Conservation (phyloP, 345 rosid genomes). For the Arabis alpina region DNA sequence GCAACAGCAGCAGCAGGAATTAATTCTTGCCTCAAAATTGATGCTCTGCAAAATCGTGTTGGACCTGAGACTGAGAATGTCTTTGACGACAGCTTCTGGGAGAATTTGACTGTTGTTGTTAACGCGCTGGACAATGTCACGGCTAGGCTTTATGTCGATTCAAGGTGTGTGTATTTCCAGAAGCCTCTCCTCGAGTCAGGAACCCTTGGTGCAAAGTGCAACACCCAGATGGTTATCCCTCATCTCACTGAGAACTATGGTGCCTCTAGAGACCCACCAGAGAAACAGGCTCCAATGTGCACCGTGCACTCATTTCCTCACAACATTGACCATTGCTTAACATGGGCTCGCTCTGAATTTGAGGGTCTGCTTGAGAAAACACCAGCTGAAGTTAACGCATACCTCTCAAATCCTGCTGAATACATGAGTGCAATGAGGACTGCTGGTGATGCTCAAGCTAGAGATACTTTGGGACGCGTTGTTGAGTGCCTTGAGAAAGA, state of each 20-base stretch:
- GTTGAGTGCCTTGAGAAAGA: slow-evolving; percentile 85
- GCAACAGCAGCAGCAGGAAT: slow-evolving; percentile 68
- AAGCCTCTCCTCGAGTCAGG: slow-evolving; percentile 96
- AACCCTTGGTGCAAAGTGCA: slow-evolving; percentile 88
- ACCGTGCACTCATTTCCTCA: slow-evolving; percentile 96
- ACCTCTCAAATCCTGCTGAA: slow-evolving; percentile 65
- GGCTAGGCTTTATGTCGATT: slow-evolving; percentile 90
- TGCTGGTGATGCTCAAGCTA: slow-evolving; percentile 93
- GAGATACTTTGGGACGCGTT: slow-evolving; percentile 74
- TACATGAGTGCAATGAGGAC: slow-evolving; percentile 62
- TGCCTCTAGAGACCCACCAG: slow-evolving; percentile 93
- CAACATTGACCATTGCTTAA: slow-evolving; percentile 91
- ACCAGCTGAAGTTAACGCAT: slow-evolving; percentile 88
- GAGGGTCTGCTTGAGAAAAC: slow-evolving; percentile 94
- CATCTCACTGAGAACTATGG: slow-evolving; percentile 94
- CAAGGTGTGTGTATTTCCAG: slow-evolving; percentile 90
- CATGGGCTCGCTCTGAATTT: slow-evolving; percentile 96
- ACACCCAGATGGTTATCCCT: slow-evolving; percentile 97
- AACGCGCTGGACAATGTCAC: slow-evolving; percentile 91
- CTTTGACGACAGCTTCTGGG: slow-evolving; percentile 87
- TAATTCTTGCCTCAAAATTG: slow-evolving; percentile 63
- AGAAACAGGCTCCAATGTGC: slow-evolving; percentile 98
- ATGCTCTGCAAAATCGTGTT: slow-evolving; percentile 72
- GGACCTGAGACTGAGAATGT: slow-evolving; percentile 68
- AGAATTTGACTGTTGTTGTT: slow-evolving; percentile 68